phyloP scores from a whole-genome alignment of 495 filamentous ascomycete genomes.

The Penicillium mononematosum region DNA sequence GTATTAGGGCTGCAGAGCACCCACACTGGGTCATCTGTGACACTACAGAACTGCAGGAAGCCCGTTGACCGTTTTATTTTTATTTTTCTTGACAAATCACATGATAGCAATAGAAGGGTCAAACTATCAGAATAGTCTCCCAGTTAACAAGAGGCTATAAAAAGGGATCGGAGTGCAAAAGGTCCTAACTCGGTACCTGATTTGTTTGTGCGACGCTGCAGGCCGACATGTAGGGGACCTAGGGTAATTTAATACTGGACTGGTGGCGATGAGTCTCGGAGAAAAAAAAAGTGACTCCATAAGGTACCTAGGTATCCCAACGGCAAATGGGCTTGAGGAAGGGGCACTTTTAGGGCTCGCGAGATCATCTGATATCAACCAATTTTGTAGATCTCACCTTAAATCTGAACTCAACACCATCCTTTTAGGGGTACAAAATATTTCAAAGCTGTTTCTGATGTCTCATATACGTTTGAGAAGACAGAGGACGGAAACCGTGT shows the following conservation, averaged over 20 bases:
- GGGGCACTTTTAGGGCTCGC: constrained; percentile 10
- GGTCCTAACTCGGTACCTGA: constrained; percentile 28
- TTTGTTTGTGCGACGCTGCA: constrained; percentile 24
- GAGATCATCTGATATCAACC: constrained; percentile 8
- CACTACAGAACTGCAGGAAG: constrained; percentile 7
- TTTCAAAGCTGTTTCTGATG: not conserved
- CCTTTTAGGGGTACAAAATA: not conserved
- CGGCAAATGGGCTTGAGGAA: not conserved
- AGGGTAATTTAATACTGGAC: constrained; percentile 18
- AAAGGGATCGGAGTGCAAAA: not conserved
- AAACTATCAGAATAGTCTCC: not conserved
- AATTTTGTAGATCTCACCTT: not conserved
- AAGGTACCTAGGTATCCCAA: not conserved
- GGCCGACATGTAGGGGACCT: constrained; percentile 13
- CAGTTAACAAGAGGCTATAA: not conserved
- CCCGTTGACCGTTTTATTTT: constrained; percentile 13
- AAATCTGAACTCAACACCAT: not conserved
- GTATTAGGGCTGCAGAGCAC: constrained; percentile 12
- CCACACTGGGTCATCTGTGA: not conserved
- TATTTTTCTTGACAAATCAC: not conserved
- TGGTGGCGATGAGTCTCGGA: constrained; percentile 15
- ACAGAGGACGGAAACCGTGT: constrained; percentile 22
- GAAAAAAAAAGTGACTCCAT: constrained; percentile 10
- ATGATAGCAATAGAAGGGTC: constrained; percentile 6
- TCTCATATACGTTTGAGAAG: constrained; percentile 5